A percentile compares a stretch with the other conserved stretches of the same genome.
Conservation (phyloP, 495 filamentous ascomycete species). For the Cladorrhinum samala region DNA sequence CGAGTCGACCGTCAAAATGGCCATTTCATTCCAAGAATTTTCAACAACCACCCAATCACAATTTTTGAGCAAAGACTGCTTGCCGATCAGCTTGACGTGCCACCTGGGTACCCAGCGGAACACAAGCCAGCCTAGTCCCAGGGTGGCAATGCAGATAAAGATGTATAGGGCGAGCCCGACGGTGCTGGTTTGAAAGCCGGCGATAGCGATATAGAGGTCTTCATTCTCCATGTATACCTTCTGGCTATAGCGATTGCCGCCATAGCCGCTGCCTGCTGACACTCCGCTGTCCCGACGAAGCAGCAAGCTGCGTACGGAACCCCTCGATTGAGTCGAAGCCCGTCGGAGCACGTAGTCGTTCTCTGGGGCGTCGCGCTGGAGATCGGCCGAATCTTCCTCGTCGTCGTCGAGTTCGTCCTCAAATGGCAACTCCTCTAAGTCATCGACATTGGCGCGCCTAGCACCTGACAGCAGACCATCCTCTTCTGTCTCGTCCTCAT, state of each 20-base stretch:
- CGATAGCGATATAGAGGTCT: conserved; percentile 86
- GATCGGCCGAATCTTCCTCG: conserved; percentile 35
- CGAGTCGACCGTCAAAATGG: conserved; percentile 57
- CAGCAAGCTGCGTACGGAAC: conserved; percentile 65
- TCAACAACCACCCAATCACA: conserved; percentile 91
- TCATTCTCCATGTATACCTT: conserved; percentile 90
- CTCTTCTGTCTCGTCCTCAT: conserved; percentile 46
- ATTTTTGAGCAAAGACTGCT: conserved; percentile 56
- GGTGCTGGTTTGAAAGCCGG: conserved; percentile 75
- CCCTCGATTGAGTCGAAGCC: conserved; percentile 42
- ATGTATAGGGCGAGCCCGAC: conserved; percentile 64
- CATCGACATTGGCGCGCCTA: conserved; percentile 11
- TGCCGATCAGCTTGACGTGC: conserved; percentile 72
- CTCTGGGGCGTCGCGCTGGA: conserved; percentile 30
- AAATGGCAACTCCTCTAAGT: conserved; percentile 38
- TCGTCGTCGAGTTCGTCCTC: conserved; percentile 33
- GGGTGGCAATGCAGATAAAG: conserved; percentile 59
- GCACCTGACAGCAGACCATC: conserved; percentile 1
- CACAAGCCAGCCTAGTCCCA: conserved; percentile 74
- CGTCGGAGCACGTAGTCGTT: conserved; percentile 38
- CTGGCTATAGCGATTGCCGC: conserved; percentile 61
- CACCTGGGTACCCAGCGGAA: conserved; percentile 86
- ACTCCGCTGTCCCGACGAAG: conserved; percentile 55
- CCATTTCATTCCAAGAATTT: conserved; percentile 95
- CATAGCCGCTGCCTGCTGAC: conserved; percentile 55